These are phyloP conservation scores for Linaria vulgaris DNA, from an alignment of 257 asterid genomes.

Conservation along the genomic window DNA sequence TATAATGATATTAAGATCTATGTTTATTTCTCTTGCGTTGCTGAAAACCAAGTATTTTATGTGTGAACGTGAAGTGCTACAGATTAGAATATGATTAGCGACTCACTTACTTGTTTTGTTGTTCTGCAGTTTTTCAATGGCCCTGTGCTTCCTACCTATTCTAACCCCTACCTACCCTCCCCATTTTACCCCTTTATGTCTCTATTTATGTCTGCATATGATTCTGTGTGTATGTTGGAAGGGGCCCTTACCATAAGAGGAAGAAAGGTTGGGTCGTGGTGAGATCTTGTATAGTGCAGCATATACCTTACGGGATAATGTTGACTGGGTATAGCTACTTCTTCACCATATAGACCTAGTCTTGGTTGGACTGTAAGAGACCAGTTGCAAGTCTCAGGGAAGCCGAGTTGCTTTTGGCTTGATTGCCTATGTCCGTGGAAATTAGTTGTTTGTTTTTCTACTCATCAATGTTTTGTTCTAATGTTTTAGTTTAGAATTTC, in stretches of 20 bases:
- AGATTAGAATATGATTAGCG: constrained; percentile 12
- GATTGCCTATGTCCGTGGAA: constrained; percentile 20
- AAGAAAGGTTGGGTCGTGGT: constrained; percentile 21
- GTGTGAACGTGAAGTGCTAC: too few relatives aligned
- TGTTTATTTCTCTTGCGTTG: not conserved
- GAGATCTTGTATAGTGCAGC: constrained; percentile 22
- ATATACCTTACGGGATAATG: constrained; percentile 11
- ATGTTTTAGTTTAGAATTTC: constrained; percentile 11
- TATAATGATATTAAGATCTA: not conserved
- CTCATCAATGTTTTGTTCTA: too few relatives aligned
- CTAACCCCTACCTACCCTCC: constrained; percentile 16
- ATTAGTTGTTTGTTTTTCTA: too few relatives aligned
- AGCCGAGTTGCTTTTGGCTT: constrained; percentile 18
- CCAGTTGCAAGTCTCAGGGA: constrained; percentile 7
- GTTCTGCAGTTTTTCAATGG: constrained; percentile 23
- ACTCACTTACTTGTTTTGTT: constrained; percentile 26
- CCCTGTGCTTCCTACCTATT: constrained; percentile 6
- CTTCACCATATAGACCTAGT: constrained; percentile 12
- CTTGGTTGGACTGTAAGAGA: constrained; percentile 7
- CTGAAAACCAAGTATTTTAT: not conserved
- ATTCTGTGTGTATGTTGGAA: constrained; percentile 5
- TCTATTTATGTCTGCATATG: constrained; percentile 20
- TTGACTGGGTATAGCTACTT: constrained; percentile 6
- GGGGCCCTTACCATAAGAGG: not conserved
- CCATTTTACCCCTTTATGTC: not conserved